Evolutionary conservation across 768 basidiomycete genomes (phyloP).

Genomic region (Mycena indigotica): DNA sequence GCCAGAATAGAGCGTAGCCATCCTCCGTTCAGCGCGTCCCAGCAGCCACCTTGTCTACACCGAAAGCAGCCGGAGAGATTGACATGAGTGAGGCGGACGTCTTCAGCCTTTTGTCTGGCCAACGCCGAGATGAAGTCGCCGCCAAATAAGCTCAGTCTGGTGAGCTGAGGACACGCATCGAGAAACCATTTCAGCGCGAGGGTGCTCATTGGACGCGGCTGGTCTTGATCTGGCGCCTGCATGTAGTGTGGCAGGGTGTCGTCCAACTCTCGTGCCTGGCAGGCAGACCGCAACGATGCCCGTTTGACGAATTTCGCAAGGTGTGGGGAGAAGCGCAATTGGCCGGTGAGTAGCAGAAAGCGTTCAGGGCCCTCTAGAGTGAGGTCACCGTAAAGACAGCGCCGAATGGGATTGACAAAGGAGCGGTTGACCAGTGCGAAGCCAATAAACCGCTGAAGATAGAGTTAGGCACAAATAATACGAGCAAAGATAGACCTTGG

Average conservation of each 20-base stretch:
- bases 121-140: slow-evolving; percentile 16
- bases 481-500: slow-evolving; percentile 10
- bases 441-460: slow-evolving; percentile 12
- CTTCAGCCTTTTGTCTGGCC: neutral
- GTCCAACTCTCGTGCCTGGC: slow-evolving; percentile 11
- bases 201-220: slow-evolving; percentile 10
- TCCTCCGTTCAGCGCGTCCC: neutral
- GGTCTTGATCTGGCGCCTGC: neutral
- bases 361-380: slow-evolving; percentile 17
- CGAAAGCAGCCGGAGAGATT: slow-evolving; percentile 1
- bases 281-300: slow-evolving; percentile 10
- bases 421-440: slow-evolving; percentile 18
- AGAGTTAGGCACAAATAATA: neutral
- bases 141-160: neutral
- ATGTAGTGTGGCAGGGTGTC: neutral
- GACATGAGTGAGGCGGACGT: slow-evolving; percentile 12
- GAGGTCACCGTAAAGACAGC: slow-evolving; percentile 16
- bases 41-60: slow-evolving; percentile 3
- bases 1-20: slow-evolving; percentile 18
- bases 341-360: slow-evolving; percentile 19
- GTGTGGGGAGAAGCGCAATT: slow-evolving; percentile 21
- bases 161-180: slow-evolving; percentile 18
- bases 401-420: slow-evolving; percentile 18
- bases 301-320: slow-evolving; percentile 21
- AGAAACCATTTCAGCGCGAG: slow-evolving; percentile 18